These are phyloP conservation scores for Xylaria telfairii DNA, from an alignment of 495 filamentous ascomycete genomes.

Conservation along the genomic window DNA sequence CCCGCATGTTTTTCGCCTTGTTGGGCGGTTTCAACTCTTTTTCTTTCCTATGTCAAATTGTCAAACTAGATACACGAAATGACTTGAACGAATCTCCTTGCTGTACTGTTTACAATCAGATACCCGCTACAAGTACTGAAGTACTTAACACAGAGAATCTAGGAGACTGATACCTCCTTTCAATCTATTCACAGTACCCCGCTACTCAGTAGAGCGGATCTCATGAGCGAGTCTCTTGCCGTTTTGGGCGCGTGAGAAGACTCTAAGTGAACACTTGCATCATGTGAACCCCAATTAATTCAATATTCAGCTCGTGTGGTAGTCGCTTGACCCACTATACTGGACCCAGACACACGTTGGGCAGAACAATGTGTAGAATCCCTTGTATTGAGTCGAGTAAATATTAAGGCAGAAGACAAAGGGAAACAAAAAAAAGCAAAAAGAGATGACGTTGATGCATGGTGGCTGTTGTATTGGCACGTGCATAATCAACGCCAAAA, in stretches of 20 bases:
- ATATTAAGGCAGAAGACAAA: background rate
- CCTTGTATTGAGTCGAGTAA: background rate
- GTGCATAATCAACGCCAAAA: background rate
- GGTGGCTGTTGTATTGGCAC: background rate
- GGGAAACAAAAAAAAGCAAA: background rate
- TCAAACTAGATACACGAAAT: background rate
- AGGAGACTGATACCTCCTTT: background rate
- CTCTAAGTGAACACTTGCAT: conserved; percentile 1
- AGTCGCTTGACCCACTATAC: conserved; percentile 19
- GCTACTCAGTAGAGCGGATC: background rate
- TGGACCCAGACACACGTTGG: background rate
- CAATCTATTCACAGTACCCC: background rate
- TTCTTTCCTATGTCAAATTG: background rate
- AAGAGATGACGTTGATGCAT: background rate
- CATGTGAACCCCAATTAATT: conserved; percentile 18
- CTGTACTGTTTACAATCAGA: conserved; percentile 6
- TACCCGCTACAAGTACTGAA: background rate
- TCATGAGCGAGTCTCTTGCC: conserved; percentile 18
- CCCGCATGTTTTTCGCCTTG: conserved; percentile 6
- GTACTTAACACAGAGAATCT: too few species aligned
- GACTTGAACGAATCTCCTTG: background rate
- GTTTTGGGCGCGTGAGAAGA: conserved; percentile 14
- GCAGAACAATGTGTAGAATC: conserved; percentile 9
- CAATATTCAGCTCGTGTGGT: conserved; percentile 11
- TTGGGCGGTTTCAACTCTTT: background rate